phyloP scores from a whole-genome alignment of 2,329 filamentous ascomycete genomes.

The Neopestalotiopsis rosae region DNA sequence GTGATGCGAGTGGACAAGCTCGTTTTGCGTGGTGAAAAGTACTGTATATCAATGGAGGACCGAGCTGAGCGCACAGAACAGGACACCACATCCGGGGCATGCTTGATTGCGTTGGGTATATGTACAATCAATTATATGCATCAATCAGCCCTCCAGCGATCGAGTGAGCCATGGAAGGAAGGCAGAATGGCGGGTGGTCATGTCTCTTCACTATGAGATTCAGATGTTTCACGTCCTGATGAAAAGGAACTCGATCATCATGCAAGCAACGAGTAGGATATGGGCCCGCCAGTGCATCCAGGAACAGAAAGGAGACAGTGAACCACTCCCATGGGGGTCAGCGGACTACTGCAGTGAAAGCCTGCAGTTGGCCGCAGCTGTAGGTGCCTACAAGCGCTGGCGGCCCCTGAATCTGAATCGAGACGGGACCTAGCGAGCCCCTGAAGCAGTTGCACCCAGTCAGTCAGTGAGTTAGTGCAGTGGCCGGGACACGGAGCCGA shows the following conservation, averaged over 20 bases:
- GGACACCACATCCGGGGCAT: too few relatives aligned
- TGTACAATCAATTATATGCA: not conserved
- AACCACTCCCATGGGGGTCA: not conserved
- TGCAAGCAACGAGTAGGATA: not conserved
- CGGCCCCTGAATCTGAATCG: not conserved
- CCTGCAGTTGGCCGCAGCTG: not conserved
- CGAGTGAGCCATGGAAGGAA: not conserved
- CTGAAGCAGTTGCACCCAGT: not conserved
- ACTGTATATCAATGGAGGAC: too few relatives aligned
- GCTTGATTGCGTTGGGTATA: too few relatives aligned
- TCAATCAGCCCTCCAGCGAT: not conserved
- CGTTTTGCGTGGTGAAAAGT: too few relatives aligned
- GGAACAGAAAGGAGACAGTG: not conserved
- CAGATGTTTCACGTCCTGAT: not conserved
- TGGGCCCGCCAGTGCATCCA: not conserved
- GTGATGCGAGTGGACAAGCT: too few relatives aligned
- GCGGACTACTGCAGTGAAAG: not conserved
- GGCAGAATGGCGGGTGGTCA: not conserved
- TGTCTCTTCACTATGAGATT: too few relatives aligned
- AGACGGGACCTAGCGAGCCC: not conserved
- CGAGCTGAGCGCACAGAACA: too few relatives aligned
- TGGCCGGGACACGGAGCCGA: slow-evolving; percentile 3
- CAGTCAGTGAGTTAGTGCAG: not conserved
- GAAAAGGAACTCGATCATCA: not conserved
- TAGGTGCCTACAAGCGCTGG: not conserved